These are phyloP conservation scores for Albizia julibrissin DNA, from an alignment of 306 rosid species.

Conservation along the genomic window DNA sequence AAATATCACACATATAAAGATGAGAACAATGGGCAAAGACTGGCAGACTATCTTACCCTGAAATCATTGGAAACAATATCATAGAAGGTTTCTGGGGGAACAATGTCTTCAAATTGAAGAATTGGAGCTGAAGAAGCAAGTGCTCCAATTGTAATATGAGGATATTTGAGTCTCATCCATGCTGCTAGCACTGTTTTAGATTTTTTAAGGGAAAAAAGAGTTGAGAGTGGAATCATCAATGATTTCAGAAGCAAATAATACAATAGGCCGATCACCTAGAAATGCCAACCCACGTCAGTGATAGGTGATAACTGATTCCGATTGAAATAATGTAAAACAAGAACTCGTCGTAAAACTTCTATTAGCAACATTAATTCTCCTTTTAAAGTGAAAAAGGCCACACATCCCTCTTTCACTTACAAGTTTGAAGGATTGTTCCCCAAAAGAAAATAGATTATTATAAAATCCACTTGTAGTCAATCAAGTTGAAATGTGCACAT, in stretches of 20 bases:
- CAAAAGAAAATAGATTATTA: neutral
- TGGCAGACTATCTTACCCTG: constrained; percentile 43
- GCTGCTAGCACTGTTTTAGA: constrained; percentile 74
- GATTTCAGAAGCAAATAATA: neutral
- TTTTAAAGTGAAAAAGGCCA: neutral
- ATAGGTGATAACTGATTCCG: neutral
- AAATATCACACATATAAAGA: neutral
- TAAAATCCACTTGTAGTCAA: neutral
- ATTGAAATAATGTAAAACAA: neutral
- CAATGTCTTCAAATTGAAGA: constrained; percentile 86
- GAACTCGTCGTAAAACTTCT: neutral
- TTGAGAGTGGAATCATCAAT: neutral
- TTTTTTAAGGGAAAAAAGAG: neutral
- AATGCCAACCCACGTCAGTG: neutral
- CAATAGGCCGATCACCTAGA: neutral
- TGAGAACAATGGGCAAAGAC: neutral
- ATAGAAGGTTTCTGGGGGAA: constrained; percentile 72
- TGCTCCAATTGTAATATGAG: constrained; percentile 83
- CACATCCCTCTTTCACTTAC: neutral
- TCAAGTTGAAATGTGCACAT: neutral
- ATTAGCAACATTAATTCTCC: neutral
- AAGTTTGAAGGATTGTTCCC: neutral
- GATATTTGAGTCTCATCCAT: constrained; percentile 97
- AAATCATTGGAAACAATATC: constrained; percentile 75
- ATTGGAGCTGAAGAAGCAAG: constrained; percentile 92